phyloP scores from a whole-genome alignment of 306 rosid species.

The Styphnolobium japonicum region DNA sequence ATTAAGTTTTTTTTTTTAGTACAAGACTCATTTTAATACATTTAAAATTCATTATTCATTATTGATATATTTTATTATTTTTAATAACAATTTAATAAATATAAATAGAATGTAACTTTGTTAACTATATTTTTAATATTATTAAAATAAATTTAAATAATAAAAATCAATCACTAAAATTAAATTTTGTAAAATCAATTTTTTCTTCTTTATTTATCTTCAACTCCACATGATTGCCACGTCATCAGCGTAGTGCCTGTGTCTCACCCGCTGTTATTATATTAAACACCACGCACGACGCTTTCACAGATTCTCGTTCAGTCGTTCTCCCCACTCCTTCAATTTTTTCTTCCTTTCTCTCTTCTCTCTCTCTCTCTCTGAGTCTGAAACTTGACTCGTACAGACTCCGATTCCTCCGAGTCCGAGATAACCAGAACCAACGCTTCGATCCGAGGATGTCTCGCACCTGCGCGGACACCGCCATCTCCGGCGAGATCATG shows the following conservation, averaged over 20 bases:
- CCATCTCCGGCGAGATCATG: conserved; percentile 64
- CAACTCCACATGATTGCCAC: conserved; percentile 42
- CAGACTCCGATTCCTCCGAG: not conserved
- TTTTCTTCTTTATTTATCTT: too few relatives aligned
- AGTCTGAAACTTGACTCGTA: conserved; percentile 19
- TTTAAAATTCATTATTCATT: too few relatives aligned
- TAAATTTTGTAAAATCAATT: too few relatives aligned
- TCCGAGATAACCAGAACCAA: not conserved
- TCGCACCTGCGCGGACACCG: conserved; percentile 19
- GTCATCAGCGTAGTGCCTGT: conserved; percentile 39
- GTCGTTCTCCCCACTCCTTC: not conserved
- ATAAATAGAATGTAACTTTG: too few relatives aligned
- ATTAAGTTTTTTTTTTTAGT: too few relatives aligned
- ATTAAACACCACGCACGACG: conserved; percentile 30
- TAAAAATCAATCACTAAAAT: not conserved
- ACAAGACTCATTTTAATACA: too few relatives aligned
- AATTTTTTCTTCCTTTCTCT: not conserved
- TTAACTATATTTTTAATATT: too few relatives aligned
- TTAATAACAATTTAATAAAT: too few relatives aligned
- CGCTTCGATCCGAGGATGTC: conserved; percentile 41
- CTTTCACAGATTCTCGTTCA: not conserved
- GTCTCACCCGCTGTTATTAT: conserved; percentile 24
- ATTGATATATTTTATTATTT: too few relatives aligned
- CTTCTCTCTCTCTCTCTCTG: not conserved
- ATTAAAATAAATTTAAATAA: too few relatives aligned